A percentile compares a stretch with the other conserved stretches of the same genome.
Conservation (phyloP, 352 stramenopile genomes). For the Pythium diclinum region DNA sequence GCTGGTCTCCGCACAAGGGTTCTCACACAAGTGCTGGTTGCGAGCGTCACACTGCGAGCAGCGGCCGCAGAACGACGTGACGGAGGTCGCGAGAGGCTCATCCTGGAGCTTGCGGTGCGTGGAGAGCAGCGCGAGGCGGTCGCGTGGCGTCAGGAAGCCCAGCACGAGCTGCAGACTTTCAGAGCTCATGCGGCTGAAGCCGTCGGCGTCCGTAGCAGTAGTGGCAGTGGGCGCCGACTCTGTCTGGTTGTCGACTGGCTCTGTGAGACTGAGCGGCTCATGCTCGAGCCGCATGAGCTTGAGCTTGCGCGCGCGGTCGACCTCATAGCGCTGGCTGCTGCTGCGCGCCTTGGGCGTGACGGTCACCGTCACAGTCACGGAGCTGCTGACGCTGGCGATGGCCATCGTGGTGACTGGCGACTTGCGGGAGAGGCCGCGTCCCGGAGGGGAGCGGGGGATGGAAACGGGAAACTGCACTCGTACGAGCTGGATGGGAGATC, state of each 20-base stretch:
- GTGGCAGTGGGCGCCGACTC: neutral
- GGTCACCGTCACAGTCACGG: neutral
- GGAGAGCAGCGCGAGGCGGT: slow-evolving; percentile 59
- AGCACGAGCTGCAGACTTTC: slow-evolving; percentile 61
- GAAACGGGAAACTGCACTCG: neutral
- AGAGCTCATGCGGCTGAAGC: slow-evolving; percentile 23
- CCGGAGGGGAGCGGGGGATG: slow-evolving; percentile 4
- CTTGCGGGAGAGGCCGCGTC: neutral
- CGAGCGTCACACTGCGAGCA: slow-evolving; percentile 48
- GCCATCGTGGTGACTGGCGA: slow-evolving; percentile 10
- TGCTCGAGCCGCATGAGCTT: slow-evolving; percentile 14
- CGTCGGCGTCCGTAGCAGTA: neutral
- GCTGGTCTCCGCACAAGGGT: slow-evolving; percentile 27
- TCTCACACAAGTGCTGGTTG: slow-evolving; percentile 56
- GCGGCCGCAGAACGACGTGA: slow-evolving; percentile 54
- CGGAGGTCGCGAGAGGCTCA: slow-evolving; percentile 40
- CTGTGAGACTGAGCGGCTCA: neutral
- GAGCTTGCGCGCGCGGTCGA: slow-evolving; percentile 12
- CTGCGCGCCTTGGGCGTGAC: neutral
- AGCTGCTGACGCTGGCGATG: neutral
- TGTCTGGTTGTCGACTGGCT: neutral
- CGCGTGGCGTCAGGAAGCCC: slow-evolving; percentile 47
- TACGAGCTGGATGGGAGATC: neutral
- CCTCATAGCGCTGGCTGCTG: neutral
- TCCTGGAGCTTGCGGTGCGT: slow-evolving; percentile 35